A percentile compares a stretch with the other conserved stretches of the same genome.
phyloP scores from a whole-genome alignment of 2,329 filamentous ascomycete genomes.

The Cladorrhinum sp. region DNA sequence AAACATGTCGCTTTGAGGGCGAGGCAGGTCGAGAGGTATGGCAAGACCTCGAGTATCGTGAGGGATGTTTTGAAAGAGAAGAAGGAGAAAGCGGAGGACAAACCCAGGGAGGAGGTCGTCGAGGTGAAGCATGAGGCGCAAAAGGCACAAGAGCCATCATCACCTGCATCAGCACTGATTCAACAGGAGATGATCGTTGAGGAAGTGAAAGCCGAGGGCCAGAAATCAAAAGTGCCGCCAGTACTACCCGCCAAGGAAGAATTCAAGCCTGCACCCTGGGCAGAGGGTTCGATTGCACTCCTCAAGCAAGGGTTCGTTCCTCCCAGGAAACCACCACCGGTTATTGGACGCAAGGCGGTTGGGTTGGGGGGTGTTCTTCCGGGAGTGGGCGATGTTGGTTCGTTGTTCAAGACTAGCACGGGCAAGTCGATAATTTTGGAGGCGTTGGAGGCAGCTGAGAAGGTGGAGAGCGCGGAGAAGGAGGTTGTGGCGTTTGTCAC shows the following conservation, averaged over 20 bases:
- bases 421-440: constrained; percentile 44
- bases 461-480: constrained; percentile 5
- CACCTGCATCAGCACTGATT: background rate
- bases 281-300: constrained; percentile 9
- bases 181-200: background rate
- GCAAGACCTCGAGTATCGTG: constrained; percentile 44
- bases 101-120: background rate
- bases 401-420: constrained; percentile 45
- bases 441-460: constrained; percentile 24
- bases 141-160: background rate
- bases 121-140: background rate
- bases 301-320: constrained; percentile 16
- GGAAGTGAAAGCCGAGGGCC: background rate
- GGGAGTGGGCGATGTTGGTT: constrained; percentile 41
- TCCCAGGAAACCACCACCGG: constrained; percentile 9
- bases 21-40: constrained; percentile 52
- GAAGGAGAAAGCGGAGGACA: background rate
- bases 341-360: constrained; percentile 8
- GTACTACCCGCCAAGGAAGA: background rate
- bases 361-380: constrained; percentile 29
- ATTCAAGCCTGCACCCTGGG: constrained; percentile 25
- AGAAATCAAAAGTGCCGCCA: background rate
- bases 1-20: constrained; percentile 59
- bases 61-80: constrained; percentile 31
- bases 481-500: background rate